These are phyloP conservation scores for Fraxinus baroniana DNA, from an alignment of 305 asterid genomes.

Conservation along the genomic window DNA sequence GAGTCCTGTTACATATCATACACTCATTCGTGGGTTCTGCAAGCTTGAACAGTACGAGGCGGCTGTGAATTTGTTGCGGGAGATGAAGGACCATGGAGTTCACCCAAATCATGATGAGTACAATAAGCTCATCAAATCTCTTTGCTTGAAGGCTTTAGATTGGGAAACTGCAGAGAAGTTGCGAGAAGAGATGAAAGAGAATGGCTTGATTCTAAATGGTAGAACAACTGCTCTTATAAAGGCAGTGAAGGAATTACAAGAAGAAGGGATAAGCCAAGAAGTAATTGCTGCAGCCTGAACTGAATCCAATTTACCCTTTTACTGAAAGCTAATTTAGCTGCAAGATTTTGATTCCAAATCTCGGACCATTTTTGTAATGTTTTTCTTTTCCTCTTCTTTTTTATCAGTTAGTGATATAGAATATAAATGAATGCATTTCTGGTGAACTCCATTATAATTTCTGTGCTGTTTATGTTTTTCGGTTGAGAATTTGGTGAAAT, in stretches of 20 bases:
- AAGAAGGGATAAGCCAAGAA: constrained; percentile 32
- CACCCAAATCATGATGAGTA: constrained; percentile 69
- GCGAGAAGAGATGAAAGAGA: constrained; percentile 58
- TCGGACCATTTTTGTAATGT: not conserved
- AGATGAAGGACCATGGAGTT: constrained; percentile 72
- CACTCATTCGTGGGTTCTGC: constrained; percentile 74
- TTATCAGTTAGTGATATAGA: constrained; percentile 10
- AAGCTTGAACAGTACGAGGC: constrained; percentile 72
- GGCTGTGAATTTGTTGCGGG: constrained; percentile 60
- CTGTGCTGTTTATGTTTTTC: constrained; percentile 16
- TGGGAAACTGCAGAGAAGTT: constrained; percentile 79
- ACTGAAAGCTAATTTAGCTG: constrained; percentile 21
- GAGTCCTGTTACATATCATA: constrained; percentile 53
- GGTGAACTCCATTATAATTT: constrained; percentile 9
- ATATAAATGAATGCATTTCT: constrained; percentile 8
- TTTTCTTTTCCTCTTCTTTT: not conserved
- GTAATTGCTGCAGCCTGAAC: constrained; percentile 26
- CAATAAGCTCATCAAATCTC: constrained; percentile 75
- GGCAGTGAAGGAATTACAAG: constrained; percentile 77
- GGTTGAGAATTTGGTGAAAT: constrained; percentile 13
- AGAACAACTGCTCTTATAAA: constrained; percentile 63
- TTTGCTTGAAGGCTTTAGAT: constrained; percentile 77
- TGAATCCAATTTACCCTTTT: not conserved
- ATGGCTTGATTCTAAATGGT: constrained; percentile 59
- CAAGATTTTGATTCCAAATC: constrained; percentile 6